Evolutionary conservation across 2,329 filamentous ascomycete genomes (phyloP), one percentile per base, ranked within the genome.

Genomic region (Esteya vermicola): DNA sequence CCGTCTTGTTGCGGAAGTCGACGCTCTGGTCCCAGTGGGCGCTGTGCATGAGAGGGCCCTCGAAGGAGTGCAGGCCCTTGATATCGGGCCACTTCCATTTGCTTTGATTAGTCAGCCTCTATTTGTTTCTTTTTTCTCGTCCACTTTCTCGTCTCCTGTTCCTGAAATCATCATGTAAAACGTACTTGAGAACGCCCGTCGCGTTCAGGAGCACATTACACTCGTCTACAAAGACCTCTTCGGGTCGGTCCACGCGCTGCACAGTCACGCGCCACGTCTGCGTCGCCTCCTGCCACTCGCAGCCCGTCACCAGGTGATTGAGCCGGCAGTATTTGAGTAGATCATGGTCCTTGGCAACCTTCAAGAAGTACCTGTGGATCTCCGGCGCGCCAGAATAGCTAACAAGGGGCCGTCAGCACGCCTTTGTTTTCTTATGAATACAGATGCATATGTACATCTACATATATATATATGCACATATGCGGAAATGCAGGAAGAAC

Each of bases 11-110:
- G 3, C 50, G 52, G 6, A 72, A 53, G 12, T 68, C 59, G 4
- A 70, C 53, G 16, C 63, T 60, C 6, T 65, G 53, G 1, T 69
- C 62, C 71, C 71, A 78, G 22, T 61, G 58, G 1, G 73, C 66
- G 1, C 68, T 68, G 49, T 78, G 72, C 35, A 75, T 58, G 3
- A 73, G 52, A 6, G 55, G 49, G 10, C 72, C 72, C 40, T 62
- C 54, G 54, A 75, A 78, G 13, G 53, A 56, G 3, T 64, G 48
- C 0, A 67, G 47, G 0, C 72, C 73, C 0, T 63, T 58, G n/a
- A 76, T 63, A 9, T 62, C 58, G 2, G 72, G 71, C 61, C 63
- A 70, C 37, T 60, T 57, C 53, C 60, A 68, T 40, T 65, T 65
- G 46, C 36, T 39, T 19, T 19, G 18, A 13, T 20, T n/a, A n/a